These are phyloP conservation scores for Piper longum DNA, from an alignment of 164 flowering plant species.

Conservation along the genomic window DNA sequence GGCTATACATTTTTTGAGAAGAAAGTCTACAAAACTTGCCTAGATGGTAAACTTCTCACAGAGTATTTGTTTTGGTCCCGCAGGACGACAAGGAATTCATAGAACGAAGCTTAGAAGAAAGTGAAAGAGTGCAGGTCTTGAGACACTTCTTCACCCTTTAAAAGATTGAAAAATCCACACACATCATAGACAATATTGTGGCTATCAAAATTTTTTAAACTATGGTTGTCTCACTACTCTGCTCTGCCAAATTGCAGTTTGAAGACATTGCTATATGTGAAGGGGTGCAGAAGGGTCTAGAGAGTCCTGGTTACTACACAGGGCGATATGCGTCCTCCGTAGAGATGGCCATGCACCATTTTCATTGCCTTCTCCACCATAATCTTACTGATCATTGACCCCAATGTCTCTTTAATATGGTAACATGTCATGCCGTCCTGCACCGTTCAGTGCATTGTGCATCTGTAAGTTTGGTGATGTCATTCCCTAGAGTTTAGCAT, in stretches of 20 bases:
- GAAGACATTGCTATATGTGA: slow-evolving; percentile 72
- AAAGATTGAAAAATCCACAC: neutral
- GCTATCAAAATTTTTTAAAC: neutral
- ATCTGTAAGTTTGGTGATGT: neutral
- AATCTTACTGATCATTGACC: slow-evolving; percentile 3
- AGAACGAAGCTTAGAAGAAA: slow-evolving; percentile 55
- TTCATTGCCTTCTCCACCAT: slow-evolving; percentile 30
- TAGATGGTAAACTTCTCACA: too few relatives aligned
- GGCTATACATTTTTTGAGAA: too few relatives aligned
- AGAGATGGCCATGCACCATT: slow-evolving; percentile 85
- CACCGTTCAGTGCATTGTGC: neutral
- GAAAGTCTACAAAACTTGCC: neutral
- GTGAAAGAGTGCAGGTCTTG: slow-evolving; percentile 74
- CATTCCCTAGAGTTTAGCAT: neutral
- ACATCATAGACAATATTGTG: neutral
- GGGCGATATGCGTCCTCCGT: slow-evolving; percentile 76
- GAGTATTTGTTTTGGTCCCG: neutral
- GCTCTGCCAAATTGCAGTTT: slow-evolving; percentile 23
- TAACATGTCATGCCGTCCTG: neutral
- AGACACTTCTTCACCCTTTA: neutral
- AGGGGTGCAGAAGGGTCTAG: slow-evolving; percentile 75
- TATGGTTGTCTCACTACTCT: neutral
- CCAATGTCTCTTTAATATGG: too few relatives aligned
- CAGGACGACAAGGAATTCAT: slow-evolving; percentile 64
- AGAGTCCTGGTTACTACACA: slow-evolving; percentile 58